Conservation (phyloP, 192 early-diverging fungal genomes). For the Gaertneriomyces semiglobifer region DNA sequence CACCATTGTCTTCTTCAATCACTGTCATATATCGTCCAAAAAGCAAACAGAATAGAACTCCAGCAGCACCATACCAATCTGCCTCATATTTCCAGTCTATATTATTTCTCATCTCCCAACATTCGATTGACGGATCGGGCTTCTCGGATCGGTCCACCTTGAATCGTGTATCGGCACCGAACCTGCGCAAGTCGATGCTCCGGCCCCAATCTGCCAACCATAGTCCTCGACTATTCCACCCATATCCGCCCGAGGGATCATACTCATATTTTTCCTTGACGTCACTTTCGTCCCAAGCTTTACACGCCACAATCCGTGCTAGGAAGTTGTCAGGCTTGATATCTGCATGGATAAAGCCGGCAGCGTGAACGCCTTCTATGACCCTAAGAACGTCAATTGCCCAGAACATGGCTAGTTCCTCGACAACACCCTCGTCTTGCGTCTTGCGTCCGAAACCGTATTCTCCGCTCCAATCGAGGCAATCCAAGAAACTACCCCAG, state of each 20-base stretch:
- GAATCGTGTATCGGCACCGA: slow-evolving; percentile 31
- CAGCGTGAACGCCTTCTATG: slow-evolving; percentile 43
- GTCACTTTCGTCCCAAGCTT: slow-evolving; percentile 29
- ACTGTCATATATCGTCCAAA: slow-evolving; percentile 54
- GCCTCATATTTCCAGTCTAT: slow-evolving; percentile 43
- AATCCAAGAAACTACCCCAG: slow-evolving; percentile 36
- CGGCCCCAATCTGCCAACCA: slow-evolving; percentile 39
- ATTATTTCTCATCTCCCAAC: slow-evolving; percentile 50
- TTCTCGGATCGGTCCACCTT: not conserved
- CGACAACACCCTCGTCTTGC: slow-evolving; percentile 37
- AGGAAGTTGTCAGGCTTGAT: slow-evolving; percentile 49
- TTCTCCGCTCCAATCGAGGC: slow-evolving; percentile 29
- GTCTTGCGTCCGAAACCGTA: slow-evolving; percentile 28
- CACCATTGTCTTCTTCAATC: not conserved
- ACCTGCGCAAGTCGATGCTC: slow-evolving; percentile 40
- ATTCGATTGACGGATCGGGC: slow-evolving; percentile 32
- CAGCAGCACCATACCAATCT: slow-evolving; percentile 55
- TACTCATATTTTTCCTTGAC: slow-evolving; percentile 16
- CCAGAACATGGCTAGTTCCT: slow-evolving; percentile 49
- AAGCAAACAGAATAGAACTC: slow-evolving; percentile 44
- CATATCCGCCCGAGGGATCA: slow-evolving; percentile 31
- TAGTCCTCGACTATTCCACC: slow-evolving; percentile 44
- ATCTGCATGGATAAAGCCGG: slow-evolving; percentile 51
- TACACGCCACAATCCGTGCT: slow-evolving; percentile 22
- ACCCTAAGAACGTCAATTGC: slow-evolving; percentile 43